These are phyloP conservation scores for Pseudocercospora macadamiae DNA, from an alignment of 2,329 filamentous ascomycete genomes.

Conservation along the genomic window DNA sequence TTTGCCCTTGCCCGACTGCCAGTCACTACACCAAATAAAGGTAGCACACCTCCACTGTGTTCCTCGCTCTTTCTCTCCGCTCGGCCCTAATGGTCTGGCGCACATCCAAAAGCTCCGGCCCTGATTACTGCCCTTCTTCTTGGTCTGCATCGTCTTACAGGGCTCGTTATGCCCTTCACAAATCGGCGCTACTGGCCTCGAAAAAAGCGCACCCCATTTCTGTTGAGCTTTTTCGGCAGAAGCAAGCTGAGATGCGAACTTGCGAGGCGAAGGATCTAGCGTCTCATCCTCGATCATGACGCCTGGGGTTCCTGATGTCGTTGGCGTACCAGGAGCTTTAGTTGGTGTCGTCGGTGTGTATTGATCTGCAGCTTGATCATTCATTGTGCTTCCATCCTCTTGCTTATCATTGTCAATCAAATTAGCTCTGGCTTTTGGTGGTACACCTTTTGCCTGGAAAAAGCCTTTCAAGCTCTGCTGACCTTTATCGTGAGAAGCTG, in stretches of 20 bases:
- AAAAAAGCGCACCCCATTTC: conserved; percentile 83
- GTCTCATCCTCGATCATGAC: not conserved
- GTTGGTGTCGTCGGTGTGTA: conserved; percentile 1
- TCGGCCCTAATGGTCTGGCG: conserved; percentile 77
- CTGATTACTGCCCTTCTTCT: conserved; percentile 84
- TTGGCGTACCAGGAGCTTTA: not conserved
- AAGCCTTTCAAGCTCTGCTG: conserved; percentile 75
- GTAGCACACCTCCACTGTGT: conserved; percentile 87
- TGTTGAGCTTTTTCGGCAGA: conserved; percentile 33
- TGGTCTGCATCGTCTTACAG: conserved; percentile 80
- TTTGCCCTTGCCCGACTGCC: conserved; percentile 38
- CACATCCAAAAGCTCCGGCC: conserved; percentile 70
- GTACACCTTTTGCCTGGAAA: conserved; percentile 64
- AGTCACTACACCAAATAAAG: conserved; percentile 73
- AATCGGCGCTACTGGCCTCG: conserved; percentile 70
- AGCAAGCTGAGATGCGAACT: conserved; percentile 29
- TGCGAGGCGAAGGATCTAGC: conserved; percentile 24
- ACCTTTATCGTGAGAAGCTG: conserved; percentile 46
- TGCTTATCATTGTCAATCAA: not conserved
- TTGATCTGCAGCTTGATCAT: not conserved
- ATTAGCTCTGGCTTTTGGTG: not conserved
- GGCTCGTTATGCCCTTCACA: conserved; percentile 85
- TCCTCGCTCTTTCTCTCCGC: conserved; percentile 79
- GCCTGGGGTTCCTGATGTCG: not conserved
- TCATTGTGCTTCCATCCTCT: not conserved